Evolutionary conservation across 169 alveolate genomes (phyloP).

Genomic region (Plasmodium gallinaceum): DNA sequence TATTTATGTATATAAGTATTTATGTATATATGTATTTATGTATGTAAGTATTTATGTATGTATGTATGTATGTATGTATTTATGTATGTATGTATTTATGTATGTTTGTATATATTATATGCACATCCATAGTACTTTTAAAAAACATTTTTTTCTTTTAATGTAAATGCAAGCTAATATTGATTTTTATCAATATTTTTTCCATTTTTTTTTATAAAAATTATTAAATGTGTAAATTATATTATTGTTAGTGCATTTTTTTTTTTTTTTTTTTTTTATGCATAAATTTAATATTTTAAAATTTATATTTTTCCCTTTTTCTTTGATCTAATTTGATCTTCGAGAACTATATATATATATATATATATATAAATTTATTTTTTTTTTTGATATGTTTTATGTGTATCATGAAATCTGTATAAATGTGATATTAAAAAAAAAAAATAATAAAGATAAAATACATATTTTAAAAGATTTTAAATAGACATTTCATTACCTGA

Average conservation of each 20-base stretch:
- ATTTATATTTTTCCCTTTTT: slow-evolving; percentile 1
- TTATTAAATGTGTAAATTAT: background rate
- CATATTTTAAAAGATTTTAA: too few species aligned
- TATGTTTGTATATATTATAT: background rate
- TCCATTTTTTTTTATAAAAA: background rate
- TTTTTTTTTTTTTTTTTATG: background rate
- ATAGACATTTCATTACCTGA: too few species aligned
- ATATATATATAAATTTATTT: background rate
- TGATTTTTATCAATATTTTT: background rate
- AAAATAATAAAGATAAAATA: too few species aligned
- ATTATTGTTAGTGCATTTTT: background rate
- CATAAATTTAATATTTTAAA: background rate
- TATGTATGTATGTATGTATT: slow-evolving; percentile 3
- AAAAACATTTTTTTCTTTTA: background rate
- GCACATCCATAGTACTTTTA: background rate
- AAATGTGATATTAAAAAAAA: too few species aligned
- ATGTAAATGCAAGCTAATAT: too few species aligned
- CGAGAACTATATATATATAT: background rate
- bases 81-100: background rate
- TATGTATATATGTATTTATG: too few species aligned
- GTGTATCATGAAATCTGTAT: too few species aligned
- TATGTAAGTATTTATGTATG: too few species aligned
- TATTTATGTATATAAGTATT: too few species aligned
- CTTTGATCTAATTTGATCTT: slow-evolving; percentile 15
- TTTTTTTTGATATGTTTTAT: background rate